Conservation (phyloP, 768 basidiomycete genomes). For the Ramaria rubella region DNA sequence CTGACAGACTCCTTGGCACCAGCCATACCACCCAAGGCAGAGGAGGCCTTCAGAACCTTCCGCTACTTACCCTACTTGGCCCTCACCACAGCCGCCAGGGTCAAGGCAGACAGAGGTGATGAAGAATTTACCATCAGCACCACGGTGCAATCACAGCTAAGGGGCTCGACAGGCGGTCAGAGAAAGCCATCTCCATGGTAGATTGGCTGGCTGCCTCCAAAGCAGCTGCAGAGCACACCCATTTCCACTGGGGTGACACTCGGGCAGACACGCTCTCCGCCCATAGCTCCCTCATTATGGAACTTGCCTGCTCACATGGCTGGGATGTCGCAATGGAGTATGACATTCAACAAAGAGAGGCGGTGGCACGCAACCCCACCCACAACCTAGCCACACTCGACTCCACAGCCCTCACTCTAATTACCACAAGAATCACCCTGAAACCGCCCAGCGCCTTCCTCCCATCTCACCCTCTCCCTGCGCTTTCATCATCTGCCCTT, state of each 20-base stretch:
- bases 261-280: neutral
- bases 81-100: slow-evolving; percentile 13
- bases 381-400: neutral
- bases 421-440: neutral
- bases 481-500: no score
- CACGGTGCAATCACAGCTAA: no score
- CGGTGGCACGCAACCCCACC: neutral
- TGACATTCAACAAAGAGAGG: neutral
- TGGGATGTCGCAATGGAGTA: neutral
- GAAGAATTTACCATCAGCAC: neutral
- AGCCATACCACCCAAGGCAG: slow-evolving; percentile 16
- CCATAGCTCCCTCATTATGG: neutral
- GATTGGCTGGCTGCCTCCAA: neutral
- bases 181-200: no score
- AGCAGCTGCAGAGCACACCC: neutral
- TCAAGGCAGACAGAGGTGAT: slow-evolving; percentile 16
- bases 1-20: neutral
- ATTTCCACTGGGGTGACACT: neutral
- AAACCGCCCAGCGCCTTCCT: neutral
- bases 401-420: neutral
- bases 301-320: neutral
- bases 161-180: no score
- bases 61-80: slow-evolving; percentile 21
- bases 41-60: slow-evolving; percentile 15
- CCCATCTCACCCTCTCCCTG: no score